phyloP scores from a whole-genome alignment of 768 basidiomycete genomes.

The Russula ochroleuca region DNA sequence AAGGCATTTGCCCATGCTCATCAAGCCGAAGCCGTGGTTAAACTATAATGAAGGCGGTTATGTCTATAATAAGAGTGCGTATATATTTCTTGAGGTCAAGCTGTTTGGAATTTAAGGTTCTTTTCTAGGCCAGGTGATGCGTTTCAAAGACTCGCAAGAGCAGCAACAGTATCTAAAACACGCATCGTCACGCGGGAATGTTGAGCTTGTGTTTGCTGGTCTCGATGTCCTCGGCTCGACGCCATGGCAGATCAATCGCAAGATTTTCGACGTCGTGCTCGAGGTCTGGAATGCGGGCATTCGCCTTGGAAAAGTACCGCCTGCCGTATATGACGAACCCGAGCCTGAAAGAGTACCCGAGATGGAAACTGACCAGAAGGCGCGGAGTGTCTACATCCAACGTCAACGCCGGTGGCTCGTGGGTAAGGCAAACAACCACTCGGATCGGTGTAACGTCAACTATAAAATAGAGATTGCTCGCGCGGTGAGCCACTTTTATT shows the following conservation, averaged over 20 bases:
- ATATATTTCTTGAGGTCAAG: slow-evolving; percentile 6
- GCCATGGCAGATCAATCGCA: slow-evolving; percentile 83
- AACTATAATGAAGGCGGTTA: slow-evolving; percentile 77
- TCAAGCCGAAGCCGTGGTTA: slow-evolving; percentile 86
- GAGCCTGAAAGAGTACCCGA: slow-evolving; percentile 57
- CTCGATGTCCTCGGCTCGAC: slow-evolving; percentile 88
- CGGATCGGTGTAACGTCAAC: slow-evolving; percentile 87
- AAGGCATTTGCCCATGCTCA: slow-evolving; percentile 92
- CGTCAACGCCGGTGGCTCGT: slow-evolving; percentile 54
- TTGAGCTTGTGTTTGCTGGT: slow-evolving; percentile 83
- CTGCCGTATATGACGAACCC: slow-evolving; percentile 56
- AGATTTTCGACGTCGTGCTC: slow-evolving; percentile 48
- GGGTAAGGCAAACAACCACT: slow-evolving; percentile 75
- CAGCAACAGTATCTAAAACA: slow-evolving; percentile 73
- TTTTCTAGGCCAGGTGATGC: slow-evolving; percentile 67
- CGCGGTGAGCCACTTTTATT: slow-evolving; percentile 52
- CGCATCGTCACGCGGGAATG: slow-evolving; percentile 66
- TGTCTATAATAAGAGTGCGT: slow-evolving; percentile 68
- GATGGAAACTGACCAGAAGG: slow-evolving; percentile 49
- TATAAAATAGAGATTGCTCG: slow-evolving; percentile 96
- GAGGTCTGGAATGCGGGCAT: slow-evolving; percentile 84
- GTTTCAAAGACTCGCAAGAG: slow-evolving; percentile 86
- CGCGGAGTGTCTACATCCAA: slow-evolving; percentile 51
- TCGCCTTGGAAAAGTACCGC: slow-evolving; percentile 79
- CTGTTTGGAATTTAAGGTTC: slow-evolving; percentile 10